Evolutionary conservation across 2,329 filamentous ascomycete species (phyloP), one percentile per base, ranked within the genome.

Genomic region (Sporothrix inflata): DNA sequence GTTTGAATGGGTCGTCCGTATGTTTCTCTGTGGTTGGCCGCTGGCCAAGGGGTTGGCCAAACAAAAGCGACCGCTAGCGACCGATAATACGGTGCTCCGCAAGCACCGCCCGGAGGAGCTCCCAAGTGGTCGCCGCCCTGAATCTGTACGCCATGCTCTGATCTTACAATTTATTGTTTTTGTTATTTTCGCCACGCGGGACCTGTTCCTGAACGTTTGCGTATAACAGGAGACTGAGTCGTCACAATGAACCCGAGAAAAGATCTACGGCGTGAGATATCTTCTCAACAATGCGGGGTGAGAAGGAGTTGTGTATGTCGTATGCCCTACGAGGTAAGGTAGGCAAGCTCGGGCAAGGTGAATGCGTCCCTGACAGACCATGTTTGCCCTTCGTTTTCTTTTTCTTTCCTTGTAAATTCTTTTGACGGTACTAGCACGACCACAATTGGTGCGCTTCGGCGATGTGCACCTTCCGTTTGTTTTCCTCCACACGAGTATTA

Each of bases 391-490:
- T 51, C 47, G 4, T 21, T 51, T 9, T 57, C 4, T 19, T 34
- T 34, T 34, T 34, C 30, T 3, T 34, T 34, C 30, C 6, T 34
- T 34, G 30, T 34, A 34, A 34, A 34, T 34, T 6, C 14, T 47
- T 47, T 47, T 47, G 42, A 45, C 4, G 3, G 8, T 45, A 47
- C 42, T 40, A 14, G 57, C 21, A 27, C 24, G 19, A 6, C 65
- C 30, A 14, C 9, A 40, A 12, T 21, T 40, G 65, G 65, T 53
- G 45, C 30, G 8, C 24, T 53, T 53, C 65, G 65, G 47, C 45
- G 65, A 51, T 68, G 30, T 34, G 45, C 47, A 40, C 65, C 65
- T 68, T 51, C 34, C 19, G 57, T 40, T 61, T 53, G 49, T 53
- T 61, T 61, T 40, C 34, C 30, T 34, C 30, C 30, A 34, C 6